Evolutionary conservation across 331 rosid genomes (phyloP).

Genomic region (Telfairia occidentalis): DNA sequence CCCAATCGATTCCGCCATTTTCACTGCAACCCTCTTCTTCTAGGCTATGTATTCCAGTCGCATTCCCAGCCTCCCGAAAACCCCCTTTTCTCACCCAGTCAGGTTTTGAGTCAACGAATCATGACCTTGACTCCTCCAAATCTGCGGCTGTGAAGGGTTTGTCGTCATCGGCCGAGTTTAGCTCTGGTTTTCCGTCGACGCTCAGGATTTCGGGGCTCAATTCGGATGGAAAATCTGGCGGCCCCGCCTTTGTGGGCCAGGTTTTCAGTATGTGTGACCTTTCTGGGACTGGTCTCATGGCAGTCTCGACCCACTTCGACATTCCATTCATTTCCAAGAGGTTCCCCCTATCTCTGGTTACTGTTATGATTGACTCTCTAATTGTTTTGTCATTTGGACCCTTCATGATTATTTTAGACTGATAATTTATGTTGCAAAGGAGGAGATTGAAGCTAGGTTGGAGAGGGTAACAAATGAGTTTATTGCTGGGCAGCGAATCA

Average conservation of each 20-base stretch:
- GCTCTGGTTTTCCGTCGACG: conserved; percentile 35
- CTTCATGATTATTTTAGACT: not conserved
- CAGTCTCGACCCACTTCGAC: conserved; percentile 80
- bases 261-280: conserved; percentile 98
- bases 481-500: not conserved
- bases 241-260: conserved; percentile 99
- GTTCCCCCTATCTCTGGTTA: conserved; percentile 16
- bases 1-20: conserved; percentile 22
- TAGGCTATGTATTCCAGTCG: conserved; percentile 32
- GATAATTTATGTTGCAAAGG: not conserved
- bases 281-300: conserved; percentile 97
- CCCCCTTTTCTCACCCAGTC: conserved; percentile 15
- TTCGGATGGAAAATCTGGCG: conserved; percentile 36
- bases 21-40: conserved; percentile 14
- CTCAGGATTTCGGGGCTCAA: conserved; percentile 39
- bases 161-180: conserved; percentile 26
- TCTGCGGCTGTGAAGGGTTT: conserved; percentile 20
- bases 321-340: conserved; percentile 82
- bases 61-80: conserved; percentile 27
- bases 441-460: not conserved
- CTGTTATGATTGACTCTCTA: not conserved
- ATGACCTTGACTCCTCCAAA: conserved; percentile 31
- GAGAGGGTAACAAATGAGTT: not conserved
- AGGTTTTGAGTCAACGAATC: conserved; percentile 18
- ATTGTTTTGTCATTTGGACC: not conserved